These are phyloP conservation scores for Colletotrichum godetiae DNA, from an alignment of 2,329 filamentous ascomycete genomes.

Conservation along the genomic window DNA sequence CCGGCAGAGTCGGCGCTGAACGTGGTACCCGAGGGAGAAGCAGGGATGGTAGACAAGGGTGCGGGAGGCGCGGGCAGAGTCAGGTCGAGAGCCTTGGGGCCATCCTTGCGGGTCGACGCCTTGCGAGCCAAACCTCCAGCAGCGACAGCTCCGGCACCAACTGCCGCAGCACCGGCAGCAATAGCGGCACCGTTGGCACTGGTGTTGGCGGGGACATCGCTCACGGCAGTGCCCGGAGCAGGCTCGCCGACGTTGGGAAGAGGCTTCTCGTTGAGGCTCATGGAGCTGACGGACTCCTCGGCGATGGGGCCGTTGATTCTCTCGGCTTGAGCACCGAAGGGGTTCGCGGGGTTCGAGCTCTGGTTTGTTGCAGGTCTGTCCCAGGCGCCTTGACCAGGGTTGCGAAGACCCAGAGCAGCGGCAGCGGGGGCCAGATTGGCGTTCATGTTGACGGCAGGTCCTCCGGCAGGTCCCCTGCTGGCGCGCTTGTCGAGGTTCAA, in stretches of 20 bases:
- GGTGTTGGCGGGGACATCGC: slow-evolving; percentile 38
- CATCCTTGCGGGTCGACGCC: slow-evolving; percentile 66
- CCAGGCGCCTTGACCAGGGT: slow-evolving; percentile 53
- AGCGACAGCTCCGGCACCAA: slow-evolving; percentile 49
- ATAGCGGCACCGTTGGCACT: slow-evolving; percentile 49
- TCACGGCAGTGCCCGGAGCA: not conserved
- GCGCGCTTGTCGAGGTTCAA: slow-evolving; percentile 63
- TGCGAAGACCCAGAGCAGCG: slow-evolving; percentile 41
- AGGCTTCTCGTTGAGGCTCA: slow-evolving; percentile 47
- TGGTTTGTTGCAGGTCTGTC: slow-evolving; percentile 59
- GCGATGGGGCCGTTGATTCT: slow-evolving; percentile 55
- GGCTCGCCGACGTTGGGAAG: slow-evolving; percentile 17
- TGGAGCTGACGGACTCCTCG: slow-evolving; percentile 49
- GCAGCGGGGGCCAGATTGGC: slow-evolving; percentile 48
- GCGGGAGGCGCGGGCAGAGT: slow-evolving; percentile 53
- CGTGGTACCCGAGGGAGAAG: slow-evolving; percentile 73
- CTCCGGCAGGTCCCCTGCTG: slow-evolving; percentile 59
- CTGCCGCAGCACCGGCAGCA: slow-evolving; percentile 37
- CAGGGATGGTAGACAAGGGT: slow-evolving; percentile 52
- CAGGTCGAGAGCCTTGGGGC: slow-evolving; percentile 64
- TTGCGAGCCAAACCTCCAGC: slow-evolving; percentile 59
- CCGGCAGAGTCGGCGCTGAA: slow-evolving; percentile 68
- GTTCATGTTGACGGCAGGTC: slow-evolving; percentile 50
- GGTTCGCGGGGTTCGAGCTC: slow-evolving; percentile 71
- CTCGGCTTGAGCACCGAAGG: slow-evolving; percentile 75